These are phyloP conservation scores for Moringa oleifera DNA, from an alignment of 345 rosid genomes.

Conservation along the genomic window DNA sequence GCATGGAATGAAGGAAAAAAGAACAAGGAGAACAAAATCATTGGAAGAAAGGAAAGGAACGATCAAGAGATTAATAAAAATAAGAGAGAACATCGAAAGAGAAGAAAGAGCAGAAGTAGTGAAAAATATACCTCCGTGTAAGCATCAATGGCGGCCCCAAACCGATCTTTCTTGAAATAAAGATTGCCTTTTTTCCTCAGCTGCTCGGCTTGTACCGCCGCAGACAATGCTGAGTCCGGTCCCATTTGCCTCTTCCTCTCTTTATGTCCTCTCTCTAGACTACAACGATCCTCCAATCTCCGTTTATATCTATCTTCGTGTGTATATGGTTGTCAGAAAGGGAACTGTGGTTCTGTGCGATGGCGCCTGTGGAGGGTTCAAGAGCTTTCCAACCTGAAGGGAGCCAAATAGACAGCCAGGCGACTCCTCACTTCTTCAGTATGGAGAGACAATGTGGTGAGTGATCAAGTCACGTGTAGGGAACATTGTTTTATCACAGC, in stretches of 20 bases:
- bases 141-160: constrained; percentile 91
- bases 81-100: background rate
- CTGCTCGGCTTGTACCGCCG: constrained; percentile 65
- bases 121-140: constrained; percentile 52
- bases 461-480: too few relatives aligned
- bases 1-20: background rate
- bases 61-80: too few relatives aligned
- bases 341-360: background rate
- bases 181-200: constrained; percentile 57
- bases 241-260: constrained; percentile 26
- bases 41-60: too few relatives aligned
- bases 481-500: too few relatives aligned
- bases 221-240: constrained; percentile 20
- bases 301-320: background rate
- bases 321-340: too few relatives aligned
- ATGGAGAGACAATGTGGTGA: too few relatives aligned
- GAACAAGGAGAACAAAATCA: background rate
- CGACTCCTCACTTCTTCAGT: too few relatives aligned
- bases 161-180: constrained; percentile 54
- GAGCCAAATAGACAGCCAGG: too few relatives aligned
- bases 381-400: background rate
- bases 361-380: background rate
- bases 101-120: background rate
- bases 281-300: too few relatives aligned
- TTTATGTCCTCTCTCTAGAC: background rate